These are phyloP conservation scores for Aspergillus leporis DNA, from an alignment of 495 filamentous ascomycete genomes.

Conservation along the genomic window DNA sequence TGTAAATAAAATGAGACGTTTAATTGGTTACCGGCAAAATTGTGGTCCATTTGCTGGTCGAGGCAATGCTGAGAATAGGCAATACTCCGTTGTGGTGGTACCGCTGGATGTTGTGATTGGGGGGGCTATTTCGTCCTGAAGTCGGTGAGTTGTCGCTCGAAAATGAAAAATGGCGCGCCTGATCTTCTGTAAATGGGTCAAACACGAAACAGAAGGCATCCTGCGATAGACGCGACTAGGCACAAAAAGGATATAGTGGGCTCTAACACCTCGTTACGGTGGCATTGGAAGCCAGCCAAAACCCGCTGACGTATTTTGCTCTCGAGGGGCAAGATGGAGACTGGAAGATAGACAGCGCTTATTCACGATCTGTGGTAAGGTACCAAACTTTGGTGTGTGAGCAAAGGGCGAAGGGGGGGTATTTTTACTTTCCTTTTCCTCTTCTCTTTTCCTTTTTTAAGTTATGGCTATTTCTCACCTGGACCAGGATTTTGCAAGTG, in stretches of 20 bases:
- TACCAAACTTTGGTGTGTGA: constrained; percentile 15
- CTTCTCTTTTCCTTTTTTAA: background rate
- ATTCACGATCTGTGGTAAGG: constrained; percentile 22
- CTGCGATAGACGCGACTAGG: constrained; percentile 1
- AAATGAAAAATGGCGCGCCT: constrained; percentile 2
- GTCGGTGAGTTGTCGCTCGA: constrained; percentile 5
- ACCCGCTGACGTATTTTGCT: background rate
- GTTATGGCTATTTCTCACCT: background rate
- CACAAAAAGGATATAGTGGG: background rate
- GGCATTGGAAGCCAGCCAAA: background rate
- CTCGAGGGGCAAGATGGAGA: background rate
- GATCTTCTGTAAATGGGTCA: constrained; percentile 2
- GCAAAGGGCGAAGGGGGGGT: background rate
- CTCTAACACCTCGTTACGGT: background rate
- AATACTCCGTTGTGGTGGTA: constrained; percentile 3
- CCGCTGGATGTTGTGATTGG: background rate
- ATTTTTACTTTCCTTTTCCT: background rate
- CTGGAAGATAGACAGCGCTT: constrained; percentile 17
- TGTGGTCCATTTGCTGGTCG: background rate
- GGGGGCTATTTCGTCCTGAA: background rate
- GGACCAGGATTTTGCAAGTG: background rate
- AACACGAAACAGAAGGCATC: background rate
- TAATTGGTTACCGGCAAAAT: constrained; percentile 2
- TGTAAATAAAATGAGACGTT: background rate
- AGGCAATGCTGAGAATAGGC: background rate